Evolutionary conservation across 257 asterid species (phyloP).

Genomic region (Echium plantagineum): DNA sequence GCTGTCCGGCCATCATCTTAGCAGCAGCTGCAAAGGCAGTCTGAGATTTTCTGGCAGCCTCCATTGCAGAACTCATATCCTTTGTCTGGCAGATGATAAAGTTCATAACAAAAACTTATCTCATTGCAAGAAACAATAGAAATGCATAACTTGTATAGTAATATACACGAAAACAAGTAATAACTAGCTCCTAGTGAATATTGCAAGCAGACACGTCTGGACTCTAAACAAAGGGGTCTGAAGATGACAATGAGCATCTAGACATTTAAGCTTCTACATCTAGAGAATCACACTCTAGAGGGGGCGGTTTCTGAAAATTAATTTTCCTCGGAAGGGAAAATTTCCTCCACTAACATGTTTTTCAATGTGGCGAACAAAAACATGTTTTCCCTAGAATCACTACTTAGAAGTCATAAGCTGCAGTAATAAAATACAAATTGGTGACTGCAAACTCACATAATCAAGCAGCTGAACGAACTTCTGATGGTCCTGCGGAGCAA

Average conservation of each 20-base stretch:
- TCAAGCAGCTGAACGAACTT: conserved; percentile 65
- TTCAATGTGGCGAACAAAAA: background rate
- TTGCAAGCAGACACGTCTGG: background rate
- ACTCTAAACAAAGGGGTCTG: background rate
- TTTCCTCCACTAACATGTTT: background rate
- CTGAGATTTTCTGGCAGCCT: conserved; percentile 63
- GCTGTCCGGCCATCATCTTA: conserved; percentile 31
- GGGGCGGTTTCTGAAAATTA: background rate
- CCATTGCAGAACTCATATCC: conserved; percentile 75
- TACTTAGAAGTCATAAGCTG: background rate
- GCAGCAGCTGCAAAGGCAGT: conserved; percentile 65
- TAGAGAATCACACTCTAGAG: background rate
- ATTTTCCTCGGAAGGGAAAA: background rate
- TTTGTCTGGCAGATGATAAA: conserved; percentile 44
- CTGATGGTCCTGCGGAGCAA: conserved; percentile 52
- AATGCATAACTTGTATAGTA: background rate
- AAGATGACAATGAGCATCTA: too few species aligned
- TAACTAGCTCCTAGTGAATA: background rate
- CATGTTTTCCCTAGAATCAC: background rate
- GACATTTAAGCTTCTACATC: too few species aligned
- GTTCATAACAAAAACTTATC: conserved; percentile 8
- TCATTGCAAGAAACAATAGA: background rate
- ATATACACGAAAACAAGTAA: background rate
- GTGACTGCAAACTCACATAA: conserved; percentile 49
- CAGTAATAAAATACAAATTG: background rate